phyloP scores from a whole-genome alignment of 1,139 yeast genomes.

The Debaryomyces singareniensis region DNA sequence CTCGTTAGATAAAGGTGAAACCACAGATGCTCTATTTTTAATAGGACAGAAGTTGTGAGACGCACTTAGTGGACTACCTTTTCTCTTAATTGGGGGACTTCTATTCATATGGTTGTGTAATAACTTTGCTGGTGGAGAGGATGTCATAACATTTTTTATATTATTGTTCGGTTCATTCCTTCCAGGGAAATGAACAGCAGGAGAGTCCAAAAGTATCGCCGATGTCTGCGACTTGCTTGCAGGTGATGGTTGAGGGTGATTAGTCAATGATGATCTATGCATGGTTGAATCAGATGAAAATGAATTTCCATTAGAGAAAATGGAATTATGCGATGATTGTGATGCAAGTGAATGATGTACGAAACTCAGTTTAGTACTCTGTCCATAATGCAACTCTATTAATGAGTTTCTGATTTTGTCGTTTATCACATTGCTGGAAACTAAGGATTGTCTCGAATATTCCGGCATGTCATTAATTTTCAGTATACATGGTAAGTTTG shows the following conservation, averaged over 20 bases:
- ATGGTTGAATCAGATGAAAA: conserved; percentile 25
- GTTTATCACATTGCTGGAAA: conserved; percentile 14
- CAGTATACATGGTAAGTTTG: not conserved
- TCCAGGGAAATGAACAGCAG: too few relatives aligned
- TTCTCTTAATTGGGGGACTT: not conserved
- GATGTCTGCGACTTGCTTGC: too few relatives aligned
- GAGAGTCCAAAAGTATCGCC: too few relatives aligned
- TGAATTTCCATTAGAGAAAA: conserved; percentile 30
- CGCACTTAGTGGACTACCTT: not conserved
- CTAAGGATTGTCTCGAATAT: conserved; percentile 14
- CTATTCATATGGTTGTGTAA: too few relatives aligned
- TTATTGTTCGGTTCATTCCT: too few relatives aligned
- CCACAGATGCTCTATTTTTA: not conserved
- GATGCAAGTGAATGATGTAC: conserved; percentile 22
- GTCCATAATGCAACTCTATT: conserved; percentile 29
- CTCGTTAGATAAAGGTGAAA: not conserved
- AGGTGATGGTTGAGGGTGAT: not conserved
- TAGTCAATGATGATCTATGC: conserved; percentile 16
- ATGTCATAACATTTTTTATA: too few relatives aligned
- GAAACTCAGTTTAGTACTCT: conserved; percentile 3
- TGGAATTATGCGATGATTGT: conserved; percentile 25
- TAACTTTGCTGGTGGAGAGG: too few relatives aligned
- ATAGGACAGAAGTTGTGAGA: not conserved
- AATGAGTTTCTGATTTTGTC: conserved; percentile 39
- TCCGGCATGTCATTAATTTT: not conserved